Evolutionary conservation across 345 rosid genomes (phyloP).

Genomic region (Xanthoceras sorbifolium): DNA sequence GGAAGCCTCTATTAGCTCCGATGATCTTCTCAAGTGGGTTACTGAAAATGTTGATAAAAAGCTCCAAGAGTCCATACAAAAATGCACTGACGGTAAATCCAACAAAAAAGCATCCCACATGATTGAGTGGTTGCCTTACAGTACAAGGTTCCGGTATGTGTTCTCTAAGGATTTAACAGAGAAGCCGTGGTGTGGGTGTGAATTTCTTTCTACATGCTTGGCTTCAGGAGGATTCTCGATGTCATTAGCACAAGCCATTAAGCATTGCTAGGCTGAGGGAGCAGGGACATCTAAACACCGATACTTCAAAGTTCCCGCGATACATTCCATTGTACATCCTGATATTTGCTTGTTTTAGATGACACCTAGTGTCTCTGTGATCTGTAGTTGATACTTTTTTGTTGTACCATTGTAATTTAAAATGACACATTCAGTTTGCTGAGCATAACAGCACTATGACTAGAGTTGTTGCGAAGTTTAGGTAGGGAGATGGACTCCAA

Average conservation of each 20-base stretch:
- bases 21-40: conserved; percentile 67
- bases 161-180: conserved; percentile 72
- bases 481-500: neutral
- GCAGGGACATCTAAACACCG: neutral
- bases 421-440: neutral
- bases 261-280: conserved; percentile 8
- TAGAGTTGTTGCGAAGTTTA: neutral
- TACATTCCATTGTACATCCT: conserved; percentile 7
- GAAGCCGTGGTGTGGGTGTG: conserved; percentile 58
- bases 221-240: conserved; percentile 9
- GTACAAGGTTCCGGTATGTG: conserved; percentile 68
- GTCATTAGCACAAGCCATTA: conserved; percentile 16
- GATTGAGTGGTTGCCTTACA: conserved; percentile 76
- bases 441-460: neutral
- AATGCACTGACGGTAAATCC: conserved; percentile 48
- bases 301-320: neutral
- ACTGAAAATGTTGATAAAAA: conserved; percentile 57
- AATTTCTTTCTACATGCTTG: conserved; percentile 21
- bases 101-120: conserved; percentile 60
- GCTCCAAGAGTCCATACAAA: conserved; percentile 56
- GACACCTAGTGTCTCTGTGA: neutral
- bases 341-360: conserved; percentile 6
- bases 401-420: conserved; percentile 11
- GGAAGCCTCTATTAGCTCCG: conserved; percentile 60
- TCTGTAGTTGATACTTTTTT: neutral